Base-by-base conservation (phyloP, 371 early-diverging fungal species). In the Saksenaea vasiformis region DNA sequence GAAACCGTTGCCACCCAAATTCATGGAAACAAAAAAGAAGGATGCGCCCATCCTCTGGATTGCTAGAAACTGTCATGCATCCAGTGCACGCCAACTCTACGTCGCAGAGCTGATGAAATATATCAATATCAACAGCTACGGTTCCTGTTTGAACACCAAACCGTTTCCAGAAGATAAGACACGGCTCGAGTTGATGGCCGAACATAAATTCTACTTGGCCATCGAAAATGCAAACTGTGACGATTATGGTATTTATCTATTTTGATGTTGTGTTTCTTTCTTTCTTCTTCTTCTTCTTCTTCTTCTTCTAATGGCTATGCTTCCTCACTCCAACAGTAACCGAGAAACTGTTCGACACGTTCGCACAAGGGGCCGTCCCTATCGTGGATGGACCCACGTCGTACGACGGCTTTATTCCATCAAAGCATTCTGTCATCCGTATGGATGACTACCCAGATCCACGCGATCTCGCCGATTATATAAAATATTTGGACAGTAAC, bases 401-500 rank as follows among this genome's bases (percentile, higher is more conserved):
- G 3, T 79, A 79, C 36, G 63, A 67, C 7, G 73, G 71, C 15
- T 79, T 67, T 59, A 57, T 77, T 9, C 80, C 80, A 2, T 67
- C 62, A 8, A 63, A 66, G 8, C 53, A 68, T 15, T 68, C 80
- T 27, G 69, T 67, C 3, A 69, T 79, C 31, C 67, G 73, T 26
- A 71, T 77, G 74, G 80, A 79, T 41, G 71, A 68, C 0, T 79
- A 71, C 38, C 75, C 77, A 5, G 74, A 76, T 56, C 80, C 80
- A 11, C 69, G 71, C 22, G 73, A 76, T 24, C 54, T 79, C 0
- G 80, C 80, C 9, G 64, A 66, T 15, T 78, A 78, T 44, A 73
- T 78, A 13, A 38, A 61, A 10, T 78, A 70, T 31, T 56, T 78
- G 5, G 70, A 78, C 26, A 54, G 55, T 0, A 75, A 78, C 22